Conservation (phyloP, 768 basidiomycete genomes). For the Pholiota microspora region DNA sequence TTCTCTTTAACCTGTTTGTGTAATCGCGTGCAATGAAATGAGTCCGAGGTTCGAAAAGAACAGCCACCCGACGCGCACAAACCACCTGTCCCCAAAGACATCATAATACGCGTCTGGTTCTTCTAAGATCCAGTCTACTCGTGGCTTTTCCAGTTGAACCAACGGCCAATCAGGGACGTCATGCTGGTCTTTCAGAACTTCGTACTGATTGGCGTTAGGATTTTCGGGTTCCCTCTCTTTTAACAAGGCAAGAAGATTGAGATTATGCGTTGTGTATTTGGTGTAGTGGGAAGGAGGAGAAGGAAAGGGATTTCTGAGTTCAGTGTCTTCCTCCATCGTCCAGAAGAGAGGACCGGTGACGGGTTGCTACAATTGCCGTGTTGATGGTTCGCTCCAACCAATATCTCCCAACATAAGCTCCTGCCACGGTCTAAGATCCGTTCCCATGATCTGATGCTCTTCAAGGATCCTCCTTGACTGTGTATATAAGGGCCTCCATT, state of each 20-base stretch:
- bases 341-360: conserved; percentile 32
- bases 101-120: conserved; percentile 72
- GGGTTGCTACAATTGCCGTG: too few species aligned
- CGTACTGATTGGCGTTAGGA: conserved; percentile 51
- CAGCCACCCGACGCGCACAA: conserved; percentile 52
- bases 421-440: conserved; percentile 2
- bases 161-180: conserved; percentile 81
- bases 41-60: not conserved
- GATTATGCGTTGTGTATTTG: conserved; percentile 72
- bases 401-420: too few species aligned
- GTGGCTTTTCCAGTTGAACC: conserved; percentile 75
- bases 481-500: conserved; percentile 8
- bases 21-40: conserved; percentile 6
- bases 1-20: conserved; percentile 70
- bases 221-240: conserved; percentile 47
- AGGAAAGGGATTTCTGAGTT: conserved; percentile 85
- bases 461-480: not conserved
- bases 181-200: conserved; percentile 63
- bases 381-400: too few species aligned
- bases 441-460: not conserved
- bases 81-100: conserved; percentile 88
- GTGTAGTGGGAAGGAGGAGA: conserved; percentile 84
- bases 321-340: conserved; percentile 79
- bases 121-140: conserved; percentile 88
- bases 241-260: conserved; percentile 63